A percentile compares a stretch with the other conserved stretches of the same genome.
These are phyloP conservation scores for Fusarium denticulatum DNA, from an alignment of 2,329 filamentous ascomycete genomes.

Conservation along the genomic window DNA sequence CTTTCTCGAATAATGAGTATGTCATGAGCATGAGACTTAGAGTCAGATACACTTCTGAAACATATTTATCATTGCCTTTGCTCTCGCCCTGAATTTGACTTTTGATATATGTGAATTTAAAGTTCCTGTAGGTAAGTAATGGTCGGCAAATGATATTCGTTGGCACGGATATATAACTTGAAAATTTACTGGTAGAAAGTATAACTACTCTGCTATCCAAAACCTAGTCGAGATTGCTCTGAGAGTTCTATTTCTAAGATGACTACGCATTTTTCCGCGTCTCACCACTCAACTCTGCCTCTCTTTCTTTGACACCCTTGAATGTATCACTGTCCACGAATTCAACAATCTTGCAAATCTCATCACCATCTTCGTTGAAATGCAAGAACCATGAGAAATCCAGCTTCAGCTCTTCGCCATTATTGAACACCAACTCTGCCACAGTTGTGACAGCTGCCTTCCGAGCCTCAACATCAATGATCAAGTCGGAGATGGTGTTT, in stretches of 20 bases:
- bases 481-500: neutral
- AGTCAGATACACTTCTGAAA: too few species aligned
- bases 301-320: neutral
- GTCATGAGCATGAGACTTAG: too few species aligned
- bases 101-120: neutral
- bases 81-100: neutral
- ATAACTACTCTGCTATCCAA: neutral
- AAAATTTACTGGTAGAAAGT: too few species aligned
- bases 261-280: neutral
- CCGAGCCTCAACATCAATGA: constrained; percentile 1
- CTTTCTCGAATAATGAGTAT: too few species aligned
- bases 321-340: constrained; percentile 20
- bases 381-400: constrained; percentile 25
- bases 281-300: neutral
- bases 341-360: constrained; percentile 23
- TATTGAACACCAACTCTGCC: neutral
- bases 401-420: neutral
- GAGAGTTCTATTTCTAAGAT: rapidly evolving
- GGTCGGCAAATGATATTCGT: too few species aligned
- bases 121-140: too few species aligned
- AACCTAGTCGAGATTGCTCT: too few species aligned
- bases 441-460: constrained; percentile 16
- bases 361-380: constrained; percentile 10
- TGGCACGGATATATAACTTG: too few species aligned
- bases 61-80: neutral